Conservation (phyloP, 2,329 filamentous ascomycete genomes). For the Colletotrichum eleusines region DNA sequence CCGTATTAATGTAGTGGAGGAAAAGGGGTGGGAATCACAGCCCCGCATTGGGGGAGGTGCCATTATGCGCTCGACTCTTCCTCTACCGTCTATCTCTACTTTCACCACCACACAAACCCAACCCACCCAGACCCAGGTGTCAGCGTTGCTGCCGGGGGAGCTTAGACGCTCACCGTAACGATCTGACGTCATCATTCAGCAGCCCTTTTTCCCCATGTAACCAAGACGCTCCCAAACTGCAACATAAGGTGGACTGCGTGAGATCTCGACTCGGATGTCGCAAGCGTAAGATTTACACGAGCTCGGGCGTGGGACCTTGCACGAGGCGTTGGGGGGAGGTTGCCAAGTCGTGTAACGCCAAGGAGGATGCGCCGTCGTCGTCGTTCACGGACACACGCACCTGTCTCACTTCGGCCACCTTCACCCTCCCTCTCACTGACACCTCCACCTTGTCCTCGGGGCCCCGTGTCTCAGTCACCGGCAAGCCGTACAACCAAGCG, state of each 20-base stretch:
- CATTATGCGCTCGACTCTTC: neutral
- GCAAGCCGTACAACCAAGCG: neutral
- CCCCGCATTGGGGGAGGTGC: neutral
- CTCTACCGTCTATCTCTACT: too few relatives aligned
- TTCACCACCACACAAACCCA: too few relatives aligned
- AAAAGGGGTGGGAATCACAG: neutral
- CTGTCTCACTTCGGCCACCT: constrained; percentile 20
- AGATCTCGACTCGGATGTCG: constrained; percentile 6
- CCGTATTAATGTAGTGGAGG: neutral
- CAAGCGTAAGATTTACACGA: neutral
- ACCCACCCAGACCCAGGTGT: neutral
- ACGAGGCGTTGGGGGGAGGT: constrained; percentile 4
- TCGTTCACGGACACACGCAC: constrained; percentile 17
- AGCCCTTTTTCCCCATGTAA: neutral
- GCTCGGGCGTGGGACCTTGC: constrained; percentile 3
- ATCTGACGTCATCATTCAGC: neutral
- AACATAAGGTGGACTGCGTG: constrained; percentile 6
- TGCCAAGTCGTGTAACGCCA: neutral
- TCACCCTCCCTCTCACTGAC: neutral
- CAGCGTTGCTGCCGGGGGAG: neutral
- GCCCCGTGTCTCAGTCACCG: neutral
- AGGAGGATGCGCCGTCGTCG: constrained; percentile 3
- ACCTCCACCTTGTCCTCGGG: constrained; percentile 2
- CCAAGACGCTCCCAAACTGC: neutral
- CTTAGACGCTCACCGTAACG: neutral